phyloP scores from a whole-genome alignment of 2,329 filamentous ascomycete species.

The Ilyonectria robusta region DNA sequence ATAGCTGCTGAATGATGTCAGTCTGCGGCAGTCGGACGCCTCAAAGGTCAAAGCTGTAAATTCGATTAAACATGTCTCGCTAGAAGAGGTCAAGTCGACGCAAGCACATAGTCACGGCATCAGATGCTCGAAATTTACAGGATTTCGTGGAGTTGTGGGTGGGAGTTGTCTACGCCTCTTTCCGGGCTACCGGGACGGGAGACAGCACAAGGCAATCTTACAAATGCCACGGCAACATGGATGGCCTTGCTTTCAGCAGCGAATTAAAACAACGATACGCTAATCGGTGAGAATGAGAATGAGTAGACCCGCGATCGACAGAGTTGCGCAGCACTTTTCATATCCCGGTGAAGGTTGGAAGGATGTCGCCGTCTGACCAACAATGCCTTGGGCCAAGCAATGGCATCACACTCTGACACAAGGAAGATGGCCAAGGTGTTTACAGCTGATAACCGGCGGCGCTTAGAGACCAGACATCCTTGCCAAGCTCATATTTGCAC shows the following conservation, averaged over 20 bases:
- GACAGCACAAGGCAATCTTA: background rate
- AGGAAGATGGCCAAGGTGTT: background rate
- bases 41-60: background rate
- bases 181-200: background rate
- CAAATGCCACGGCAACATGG: background rate
- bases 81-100: too few relatives aligned
- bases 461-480: background rate
- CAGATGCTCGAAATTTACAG: background rate
- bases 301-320: background rate
- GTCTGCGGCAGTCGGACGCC: background rate
- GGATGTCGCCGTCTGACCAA: conserved; percentile 16
- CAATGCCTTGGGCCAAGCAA: conserved; percentile 14
- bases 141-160: background rate
- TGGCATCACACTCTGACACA: conserved; percentile 11
- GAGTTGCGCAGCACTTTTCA: background rate
- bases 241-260: background rate
- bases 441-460: conserved; percentile 1
- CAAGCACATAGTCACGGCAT: background rate
- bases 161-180: background rate
- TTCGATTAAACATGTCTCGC: background rate
- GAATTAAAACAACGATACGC: background rate
- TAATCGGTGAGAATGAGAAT: background rate
- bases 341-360: conserved; percentile 1
- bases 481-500: background rate
- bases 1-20: conserved; percentile 1